Evolutionary conservation across 2,329 filamentous ascomycete genomes (phyloP).

Genomic region (Byssochlamys sp.): DNA sequence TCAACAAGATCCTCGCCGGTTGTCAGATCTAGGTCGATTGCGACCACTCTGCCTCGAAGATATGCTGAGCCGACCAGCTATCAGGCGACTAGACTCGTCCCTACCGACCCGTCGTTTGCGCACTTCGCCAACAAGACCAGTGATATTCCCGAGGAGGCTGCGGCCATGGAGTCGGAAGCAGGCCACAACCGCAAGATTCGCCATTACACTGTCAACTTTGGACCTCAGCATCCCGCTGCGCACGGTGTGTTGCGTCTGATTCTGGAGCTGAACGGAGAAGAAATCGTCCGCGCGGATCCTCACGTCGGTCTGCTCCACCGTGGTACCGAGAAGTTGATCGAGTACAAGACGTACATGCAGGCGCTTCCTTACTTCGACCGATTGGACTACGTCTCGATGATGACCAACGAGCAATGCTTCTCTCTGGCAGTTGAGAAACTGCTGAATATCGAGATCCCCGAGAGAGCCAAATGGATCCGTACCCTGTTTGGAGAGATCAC

Average conservation of each 20-base stretch:
- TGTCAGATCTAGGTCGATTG: conserved; percentile 45
- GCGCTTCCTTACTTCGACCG: conserved; percentile 97
- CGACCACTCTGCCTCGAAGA: conserved; percentile 46
- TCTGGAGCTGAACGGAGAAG: conserved; percentile 93
- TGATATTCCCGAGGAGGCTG: conserved; percentile 31
- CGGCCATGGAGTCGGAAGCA: conserved; percentile 39
- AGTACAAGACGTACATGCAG: conserved; percentile 99
- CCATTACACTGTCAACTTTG: conserved; percentile 99
- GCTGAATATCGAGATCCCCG: conserved; percentile 89
- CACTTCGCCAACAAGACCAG: conserved; percentile 34
- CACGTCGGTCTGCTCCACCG: conserved; percentile 93
- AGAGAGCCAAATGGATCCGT: conserved; percentile 91
- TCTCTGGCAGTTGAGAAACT: conserved; percentile 94
- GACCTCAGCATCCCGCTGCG: conserved; percentile 93
- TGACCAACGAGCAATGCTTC: conserved; percentile 99
- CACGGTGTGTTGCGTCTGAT: conserved; percentile 97
- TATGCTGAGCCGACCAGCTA: conserved; percentile 42
- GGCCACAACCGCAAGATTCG: conserved; percentile 68
- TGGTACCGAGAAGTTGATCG: conserved; percentile 98
- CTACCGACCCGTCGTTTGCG: conserved; percentile 49
- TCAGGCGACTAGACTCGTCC: conserved; percentile 46
- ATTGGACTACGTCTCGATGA: conserved; percentile 98
- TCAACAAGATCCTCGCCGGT: conserved; percentile 31
- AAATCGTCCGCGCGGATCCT: conserved; percentile 91
- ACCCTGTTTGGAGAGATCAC: conserved; percentile 95